Conservation (phyloP, 2,329 filamentous ascomycete genomes). For the Zasmidium citrigriseum region DNA sequence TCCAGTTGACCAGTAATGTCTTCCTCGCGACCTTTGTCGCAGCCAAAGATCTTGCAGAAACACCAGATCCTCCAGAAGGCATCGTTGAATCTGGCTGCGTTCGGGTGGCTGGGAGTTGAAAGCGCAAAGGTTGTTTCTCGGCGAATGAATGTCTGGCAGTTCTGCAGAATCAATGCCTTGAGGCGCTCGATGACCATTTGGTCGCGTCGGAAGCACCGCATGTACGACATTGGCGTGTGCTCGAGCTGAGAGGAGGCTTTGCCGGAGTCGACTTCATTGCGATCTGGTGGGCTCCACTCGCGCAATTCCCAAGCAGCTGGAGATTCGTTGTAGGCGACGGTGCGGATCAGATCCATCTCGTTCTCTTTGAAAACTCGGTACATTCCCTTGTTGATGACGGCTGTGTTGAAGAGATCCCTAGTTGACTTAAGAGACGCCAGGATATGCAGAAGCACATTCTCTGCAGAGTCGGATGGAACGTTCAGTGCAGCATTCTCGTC, state of each 20-base stretch:
- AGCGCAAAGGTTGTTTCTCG: constrained; percentile 58
- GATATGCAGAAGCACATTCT: constrained; percentile 55
- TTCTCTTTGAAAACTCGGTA: constrained; percentile 60
- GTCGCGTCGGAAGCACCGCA: constrained; percentile 54
- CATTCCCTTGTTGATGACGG: constrained; percentile 57
- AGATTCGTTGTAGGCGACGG: constrained; percentile 54
- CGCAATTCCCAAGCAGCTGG: constrained; percentile 62
- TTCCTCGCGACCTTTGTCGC: constrained; percentile 58
- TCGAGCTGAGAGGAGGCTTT: constrained; percentile 42
- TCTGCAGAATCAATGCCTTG: constrained; percentile 57
- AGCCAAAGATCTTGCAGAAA: constrained; percentile 65
- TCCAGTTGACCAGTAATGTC: constrained; percentile 62
- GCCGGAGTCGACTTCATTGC: constrained; percentile 42
- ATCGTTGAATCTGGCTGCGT: constrained; percentile 57
- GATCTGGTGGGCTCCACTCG: constrained; percentile 57
- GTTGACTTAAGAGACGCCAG: constrained; percentile 51
- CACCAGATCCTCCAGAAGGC: constrained; percentile 68
- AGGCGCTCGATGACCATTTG: constrained; percentile 55
- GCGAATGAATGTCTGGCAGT: constrained; percentile 58
- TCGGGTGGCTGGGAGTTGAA: constrained; percentile 45
- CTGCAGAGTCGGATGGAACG: constrained; percentile 36
- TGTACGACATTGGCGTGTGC: constrained; percentile 56
- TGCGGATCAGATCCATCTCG: constrained; percentile 56
- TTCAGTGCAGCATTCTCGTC: constrained; percentile 1
- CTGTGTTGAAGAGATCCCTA: constrained; percentile 57